phyloP scores from a whole-genome alignment of 1,139 yeast genomes.

The Debaryomyces robertsiae region DNA sequence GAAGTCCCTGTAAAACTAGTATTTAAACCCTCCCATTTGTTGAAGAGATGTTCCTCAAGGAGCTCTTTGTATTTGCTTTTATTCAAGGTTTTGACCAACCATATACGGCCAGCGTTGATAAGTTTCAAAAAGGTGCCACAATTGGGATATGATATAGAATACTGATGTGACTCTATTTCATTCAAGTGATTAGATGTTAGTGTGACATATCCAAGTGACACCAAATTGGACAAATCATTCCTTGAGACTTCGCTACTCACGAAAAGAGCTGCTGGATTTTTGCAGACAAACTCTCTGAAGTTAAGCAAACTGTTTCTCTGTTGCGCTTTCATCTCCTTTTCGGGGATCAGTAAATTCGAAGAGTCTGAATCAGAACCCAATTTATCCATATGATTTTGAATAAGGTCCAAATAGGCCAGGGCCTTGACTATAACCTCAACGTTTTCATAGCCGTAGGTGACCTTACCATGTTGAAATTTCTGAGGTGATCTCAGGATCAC shows the following conservation, averaged over 20 bases:
- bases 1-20: conserved; percentile 25
- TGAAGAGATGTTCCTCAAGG: conserved; percentile 50
- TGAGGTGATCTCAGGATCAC: conserved; percentile 43
- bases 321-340: conserved; percentile 9
- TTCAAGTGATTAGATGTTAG: conserved; percentile 52
- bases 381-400: conserved; percentile 16
- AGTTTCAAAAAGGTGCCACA: conserved; percentile 59
- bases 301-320: conserved; percentile 21
- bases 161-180: conserved; percentile 45
- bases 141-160: conserved; percentile 60
- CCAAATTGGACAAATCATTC: conserved; percentile 37
- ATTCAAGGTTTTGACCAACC: conserved; percentile 50
- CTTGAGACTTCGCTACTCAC: conserved; percentile 27
- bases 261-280: conserved; percentile 37
- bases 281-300: conserved; percentile 25
- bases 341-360: conserved; percentile 4
- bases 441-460: conserved; percentile 49
- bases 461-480: conserved; percentile 35
- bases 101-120: conserved; percentile 48
- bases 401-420: conserved; percentile 24
- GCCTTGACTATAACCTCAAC: conserved; percentile 41
- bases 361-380: conserved; percentile 9
- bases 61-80: conserved; percentile 53
- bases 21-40: conserved; percentile 49
- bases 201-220: conserved; percentile 57